Conservation (phyloP, 257 asterid genomes). For the Jacaranda copaia region DNA sequence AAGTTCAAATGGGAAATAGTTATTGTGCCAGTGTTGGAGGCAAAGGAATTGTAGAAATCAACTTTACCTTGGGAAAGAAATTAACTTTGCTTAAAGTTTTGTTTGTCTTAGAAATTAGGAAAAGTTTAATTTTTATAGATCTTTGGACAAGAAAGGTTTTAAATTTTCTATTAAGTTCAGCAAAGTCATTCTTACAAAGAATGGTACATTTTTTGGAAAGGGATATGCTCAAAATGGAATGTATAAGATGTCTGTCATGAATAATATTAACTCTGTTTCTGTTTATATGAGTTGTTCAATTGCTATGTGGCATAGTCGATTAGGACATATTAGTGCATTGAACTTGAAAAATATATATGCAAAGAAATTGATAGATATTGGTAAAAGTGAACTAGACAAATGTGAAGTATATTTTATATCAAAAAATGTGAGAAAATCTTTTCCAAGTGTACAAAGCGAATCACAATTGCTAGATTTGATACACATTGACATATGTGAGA, state of each 20-base stretch:
- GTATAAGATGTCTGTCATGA: background rate
- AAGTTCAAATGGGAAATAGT: background rate
- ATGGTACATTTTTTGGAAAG: background rate
- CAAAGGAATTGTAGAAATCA: background rate
- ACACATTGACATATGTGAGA: no score
- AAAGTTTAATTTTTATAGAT: background rate
- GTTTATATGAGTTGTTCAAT: background rate
- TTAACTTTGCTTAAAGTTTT: background rate
- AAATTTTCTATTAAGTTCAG: background rate
- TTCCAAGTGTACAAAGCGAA: no score
- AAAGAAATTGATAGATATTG: no score
- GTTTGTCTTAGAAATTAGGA: background rate
- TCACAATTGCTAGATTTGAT: no score
- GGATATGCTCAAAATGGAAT: background rate
- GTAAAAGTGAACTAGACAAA: no score
- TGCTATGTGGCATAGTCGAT: background rate
- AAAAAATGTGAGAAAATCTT: no score
- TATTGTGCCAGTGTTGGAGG: background rate
- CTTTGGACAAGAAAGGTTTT: background rate
- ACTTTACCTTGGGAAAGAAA: background rate
- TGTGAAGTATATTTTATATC: no score
- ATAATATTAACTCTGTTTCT: background rate
- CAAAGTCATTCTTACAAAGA: background rate
- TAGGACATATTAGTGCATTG: background rate
- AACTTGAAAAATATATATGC: no score